A percentile compares a stretch with the other conserved stretches of the same genome.
Conservation (phyloP, 352 stramenopile species). For the Plasmopara viticola region DNA sequence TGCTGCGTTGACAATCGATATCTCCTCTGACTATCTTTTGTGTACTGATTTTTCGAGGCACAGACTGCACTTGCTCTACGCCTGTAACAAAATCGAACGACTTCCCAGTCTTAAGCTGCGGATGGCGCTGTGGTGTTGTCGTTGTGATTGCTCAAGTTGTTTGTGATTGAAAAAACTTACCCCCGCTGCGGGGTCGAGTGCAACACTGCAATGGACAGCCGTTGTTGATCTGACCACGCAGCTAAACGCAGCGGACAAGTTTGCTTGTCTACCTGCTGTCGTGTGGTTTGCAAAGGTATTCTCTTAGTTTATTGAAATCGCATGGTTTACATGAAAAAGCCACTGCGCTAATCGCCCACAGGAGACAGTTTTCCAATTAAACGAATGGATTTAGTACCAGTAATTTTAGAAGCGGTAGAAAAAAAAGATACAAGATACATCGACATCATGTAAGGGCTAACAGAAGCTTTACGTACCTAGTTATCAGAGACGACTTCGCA, state of each 20-base stretch:
- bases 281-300: not conserved
- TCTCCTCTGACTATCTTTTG: constrained; percentile 1
- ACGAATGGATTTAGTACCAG: too few relatives aligned
- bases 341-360: too few relatives aligned
- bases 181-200: not conserved
- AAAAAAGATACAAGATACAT: too few relatives aligned
- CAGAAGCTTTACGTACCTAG: too few relatives aligned
- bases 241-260: not conserved
- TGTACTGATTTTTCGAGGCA: constrained; percentile 3
- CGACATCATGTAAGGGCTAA: too few relatives aligned
- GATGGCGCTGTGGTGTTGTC: not conserved
- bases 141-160: not conserved
- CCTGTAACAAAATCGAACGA: not conserved
- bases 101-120: not conserved
- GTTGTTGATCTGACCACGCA: constrained; percentile 1
- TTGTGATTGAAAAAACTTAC: not conserved
- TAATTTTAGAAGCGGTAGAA: too few relatives aligned
- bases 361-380: too few relatives aligned
- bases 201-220: not conserved
- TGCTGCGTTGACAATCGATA: constrained; percentile 2
- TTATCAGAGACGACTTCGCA: too few relatives aligned
- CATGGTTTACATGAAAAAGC: not conserved
- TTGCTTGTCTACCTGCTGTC: constrained; percentile 6
- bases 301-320: not conserved
- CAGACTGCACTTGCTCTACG: constrained; percentile 3